Conservation (phyloP, 805 yeast genomes). For the Millerago galiae region DNA sequence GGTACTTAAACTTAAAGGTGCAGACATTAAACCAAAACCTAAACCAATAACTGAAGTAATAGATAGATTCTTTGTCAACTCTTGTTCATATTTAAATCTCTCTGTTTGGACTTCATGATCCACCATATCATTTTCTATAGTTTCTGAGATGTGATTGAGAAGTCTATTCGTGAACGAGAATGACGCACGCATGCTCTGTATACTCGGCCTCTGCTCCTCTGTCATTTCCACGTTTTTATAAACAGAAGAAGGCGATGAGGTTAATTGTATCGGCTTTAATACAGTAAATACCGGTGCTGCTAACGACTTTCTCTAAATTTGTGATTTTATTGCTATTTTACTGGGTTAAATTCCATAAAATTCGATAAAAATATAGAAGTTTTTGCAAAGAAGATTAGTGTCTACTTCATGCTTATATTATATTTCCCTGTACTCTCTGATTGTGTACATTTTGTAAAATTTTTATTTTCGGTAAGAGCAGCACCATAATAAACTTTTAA, state of each 20-base stretch:
- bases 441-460: not conserved
- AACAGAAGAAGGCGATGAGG: no score
- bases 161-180: constrained; percentile 11
- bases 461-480: not conserved
- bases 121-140: constrained; percentile 22
- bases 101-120: constrained; percentile 42
- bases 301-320: no score
- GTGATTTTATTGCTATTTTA: no score
- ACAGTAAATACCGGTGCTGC: no score
- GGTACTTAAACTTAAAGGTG: constrained; percentile 71
- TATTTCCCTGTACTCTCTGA: not conserved
- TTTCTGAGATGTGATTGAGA: constrained; percentile 15
- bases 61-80: constrained; percentile 59
- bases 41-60: constrained; percentile 68
- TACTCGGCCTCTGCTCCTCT: constrained; percentile 1
- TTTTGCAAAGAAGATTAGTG: no score
- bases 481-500: not conserved
- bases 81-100: constrained; percentile 69
- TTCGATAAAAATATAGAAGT: no score
- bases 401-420: no score
- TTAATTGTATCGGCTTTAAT: no score
- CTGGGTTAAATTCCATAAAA: no score
- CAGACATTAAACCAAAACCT: constrained; percentile 78
- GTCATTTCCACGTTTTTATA: not conserved
- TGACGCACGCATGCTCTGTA: constrained; percentile 1